Conservation (phyloP, 2,329 filamentous ascomycete species). For the Xylariales sp. region DNA sequence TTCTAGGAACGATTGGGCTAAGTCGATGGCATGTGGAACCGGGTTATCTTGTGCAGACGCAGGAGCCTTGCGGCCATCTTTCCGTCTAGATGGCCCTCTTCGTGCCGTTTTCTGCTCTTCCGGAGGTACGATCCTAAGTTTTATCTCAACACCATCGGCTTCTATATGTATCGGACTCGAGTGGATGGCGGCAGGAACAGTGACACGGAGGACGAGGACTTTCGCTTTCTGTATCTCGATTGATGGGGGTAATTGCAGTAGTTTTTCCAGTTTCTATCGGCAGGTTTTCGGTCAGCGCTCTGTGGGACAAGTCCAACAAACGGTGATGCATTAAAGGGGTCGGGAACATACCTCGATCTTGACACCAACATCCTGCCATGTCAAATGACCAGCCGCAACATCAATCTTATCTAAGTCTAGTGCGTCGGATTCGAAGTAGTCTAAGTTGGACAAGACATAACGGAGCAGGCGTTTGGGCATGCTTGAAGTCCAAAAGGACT, state of each 20-base stretch:
- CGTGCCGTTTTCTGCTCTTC: slow-evolving; percentile 51
- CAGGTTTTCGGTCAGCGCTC: slow-evolving; percentile 42
- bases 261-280: slow-evolving; percentile 78
- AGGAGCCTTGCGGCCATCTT: slow-evolving; percentile 39
- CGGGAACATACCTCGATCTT: slow-evolving; percentile 74
- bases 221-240: slow-evolving; percentile 79
- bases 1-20: slow-evolving; percentile 83
- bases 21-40: slow-evolving; percentile 76
- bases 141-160: slow-evolving; percentile 82
- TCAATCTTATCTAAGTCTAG: slow-evolving; percentile 89
- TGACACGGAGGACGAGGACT: slow-evolving; percentile 80
- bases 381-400: slow-evolving; percentile 82
- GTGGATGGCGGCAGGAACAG: slow-evolving; percentile 88
- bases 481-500: slow-evolving; percentile 71
- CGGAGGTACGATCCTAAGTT: slow-evolving; percentile 65
- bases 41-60: slow-evolving; percentile 49
- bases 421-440: slow-evolving; percentile 87
- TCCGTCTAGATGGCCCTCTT: slow-evolving; percentile 42
- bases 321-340: not conserved
- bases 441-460: slow-evolving; percentile 84
- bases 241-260: slow-evolving; percentile 79
- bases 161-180: slow-evolving; percentile 85
- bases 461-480: slow-evolving; percentile 91
- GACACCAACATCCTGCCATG: slow-evolving; percentile 87
- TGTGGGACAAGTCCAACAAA: slow-evolving; percentile 12